These are phyloP conservation scores for Wickerhamiella domercqiae DNA, from an alignment of 805 yeast genomes.

Conservation along the genomic window DNA sequence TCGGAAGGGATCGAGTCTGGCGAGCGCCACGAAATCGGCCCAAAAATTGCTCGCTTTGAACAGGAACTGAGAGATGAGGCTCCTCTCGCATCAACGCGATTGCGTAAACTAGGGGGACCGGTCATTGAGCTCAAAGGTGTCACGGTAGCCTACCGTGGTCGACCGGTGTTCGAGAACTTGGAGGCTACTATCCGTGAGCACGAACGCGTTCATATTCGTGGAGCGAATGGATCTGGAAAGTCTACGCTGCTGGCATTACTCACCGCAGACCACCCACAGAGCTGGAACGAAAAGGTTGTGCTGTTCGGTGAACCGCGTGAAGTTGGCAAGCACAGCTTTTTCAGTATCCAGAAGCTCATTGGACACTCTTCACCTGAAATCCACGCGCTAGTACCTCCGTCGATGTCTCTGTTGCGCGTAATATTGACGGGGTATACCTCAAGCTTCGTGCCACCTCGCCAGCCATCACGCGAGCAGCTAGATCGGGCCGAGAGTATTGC, in stretches of 20 bases:
- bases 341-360: conserved; percentile 60
- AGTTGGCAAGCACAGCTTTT: conserved; percentile 63
- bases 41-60: conserved; percentile 3
- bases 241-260: conserved; percentile 71
- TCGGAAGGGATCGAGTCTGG: conserved; percentile 29
- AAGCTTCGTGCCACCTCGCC: conserved; percentile 43
- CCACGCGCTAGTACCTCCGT: conserved; percentile 65
- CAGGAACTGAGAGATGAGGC: not conserved
- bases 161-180: conserved; percentile 42
- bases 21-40: conserved; percentile 3
- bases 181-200: conserved; percentile 54
- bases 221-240: conserved; percentile 87
- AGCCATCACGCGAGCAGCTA: conserved; percentile 26
- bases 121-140: conserved; percentile 45
- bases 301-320: conserved; percentile 53
- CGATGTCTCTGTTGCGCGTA: conserved; percentile 38
- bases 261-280: conserved; percentile 93
- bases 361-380: conserved; percentile 88
- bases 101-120: conserved; percentile 4
- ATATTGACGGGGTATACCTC: conserved; percentile 59
- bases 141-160: conserved; percentile 42
- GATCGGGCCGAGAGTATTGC: conserved; percentile 32
- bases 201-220: conserved; percentile 77
- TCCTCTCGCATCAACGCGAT: conserved; percentile 1
- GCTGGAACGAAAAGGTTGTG: conserved; percentile 62